Evolutionary conservation across 2,329 filamentous ascomycete species (phyloP).

Genomic region (Aspergillus texensis): DNA sequence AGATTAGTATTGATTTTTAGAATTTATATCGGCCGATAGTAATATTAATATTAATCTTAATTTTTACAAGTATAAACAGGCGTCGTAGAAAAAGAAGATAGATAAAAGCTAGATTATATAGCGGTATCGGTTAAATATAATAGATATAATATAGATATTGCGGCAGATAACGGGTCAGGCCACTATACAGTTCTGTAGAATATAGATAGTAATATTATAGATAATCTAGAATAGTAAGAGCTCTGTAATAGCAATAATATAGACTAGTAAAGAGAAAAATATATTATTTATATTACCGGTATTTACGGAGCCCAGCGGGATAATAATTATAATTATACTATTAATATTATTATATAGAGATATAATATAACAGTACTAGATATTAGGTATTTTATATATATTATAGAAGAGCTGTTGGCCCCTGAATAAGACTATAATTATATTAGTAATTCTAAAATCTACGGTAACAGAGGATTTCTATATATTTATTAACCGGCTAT

Average conservation of each 20-base stretch:
- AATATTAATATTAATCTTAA: too few species aligned
- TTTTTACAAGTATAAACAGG: too few species aligned
- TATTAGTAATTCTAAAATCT: neutral
- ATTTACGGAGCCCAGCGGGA: neutral
- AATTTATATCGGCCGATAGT: too few species aligned
- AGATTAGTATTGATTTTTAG: too few species aligned
- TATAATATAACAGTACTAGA: neutral
- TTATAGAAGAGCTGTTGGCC: neutral
- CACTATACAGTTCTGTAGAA: too few species aligned
- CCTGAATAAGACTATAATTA: neutral
- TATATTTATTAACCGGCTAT: neutral
- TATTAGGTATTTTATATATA: neutral
- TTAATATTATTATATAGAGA: neutral
- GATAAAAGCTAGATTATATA: too few species aligned
- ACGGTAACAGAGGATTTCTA: neutral
- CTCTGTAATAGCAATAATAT: neutral
- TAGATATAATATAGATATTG: too few species aligned
- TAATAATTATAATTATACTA: neutral
- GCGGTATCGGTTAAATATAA: too few species aligned
- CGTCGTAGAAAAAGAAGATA: too few species aligned
- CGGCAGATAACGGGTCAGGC: fast-evolving
- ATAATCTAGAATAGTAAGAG: neutral
- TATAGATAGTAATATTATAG: too few species aligned
- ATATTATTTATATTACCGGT: neutral
- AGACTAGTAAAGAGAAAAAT: neutral